Evolutionary conservation across 2,329 filamentous ascomycete genomes (phyloP).

Genomic region (Pyricularia sp.): DNA sequence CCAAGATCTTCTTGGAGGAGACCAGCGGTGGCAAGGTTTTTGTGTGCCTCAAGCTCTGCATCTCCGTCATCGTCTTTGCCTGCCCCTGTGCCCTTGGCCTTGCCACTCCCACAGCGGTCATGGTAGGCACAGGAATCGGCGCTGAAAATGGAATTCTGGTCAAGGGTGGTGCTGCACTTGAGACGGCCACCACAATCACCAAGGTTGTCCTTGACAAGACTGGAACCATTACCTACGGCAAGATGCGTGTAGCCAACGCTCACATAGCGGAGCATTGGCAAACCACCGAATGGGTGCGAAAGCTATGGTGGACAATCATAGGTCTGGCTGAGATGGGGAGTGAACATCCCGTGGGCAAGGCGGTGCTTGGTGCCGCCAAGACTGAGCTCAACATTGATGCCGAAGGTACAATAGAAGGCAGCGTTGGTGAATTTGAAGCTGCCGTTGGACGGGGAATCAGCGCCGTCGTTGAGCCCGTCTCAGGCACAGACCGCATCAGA

Average conservation of each 20-base stretch:
- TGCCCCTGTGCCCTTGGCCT: slow-evolving; percentile 95
- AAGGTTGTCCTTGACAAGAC: slow-evolving; percentile 94
- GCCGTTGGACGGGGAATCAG: slow-evolving; percentile 75
- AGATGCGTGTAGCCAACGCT: slow-evolving; percentile 77
- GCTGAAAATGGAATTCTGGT: slow-evolving; percentile 95
- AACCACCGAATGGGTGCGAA: slow-evolving; percentile 50
- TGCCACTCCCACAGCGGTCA: slow-evolving; percentile 90
- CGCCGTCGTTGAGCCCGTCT: slow-evolving; percentile 66
- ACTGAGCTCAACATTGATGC: slow-evolving; percentile 57
- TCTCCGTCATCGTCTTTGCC: slow-evolving; percentile 95
- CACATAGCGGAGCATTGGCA: slow-evolving; percentile 58
- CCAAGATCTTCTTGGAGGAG: slow-evolving; percentile 70
- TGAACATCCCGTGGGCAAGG: slow-evolving; percentile 90
- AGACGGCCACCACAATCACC: slow-evolving; percentile 79
- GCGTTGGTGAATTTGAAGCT: slow-evolving; percentile 71
- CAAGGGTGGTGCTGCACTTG: slow-evolving; percentile 81
- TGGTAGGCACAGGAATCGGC: slow-evolving; percentile 96
- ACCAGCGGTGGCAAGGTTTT: slow-evolving; percentile 83
- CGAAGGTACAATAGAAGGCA: slow-evolving; percentile 69
- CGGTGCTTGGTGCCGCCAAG: slow-evolving; percentile 65
- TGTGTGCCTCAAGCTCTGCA: slow-evolving; percentile 94
- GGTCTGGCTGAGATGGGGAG: slow-evolving; percentile 92
- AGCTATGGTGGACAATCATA: slow-evolving; percentile 90
- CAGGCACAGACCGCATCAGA: slow-evolving; percentile 51
- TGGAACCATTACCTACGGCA: slow-evolving; percentile 84